A percentile compares a stretch with the other conserved stretches of the same genome.
Conservation (phyloP, 1,139 yeast species). For the Pichia sp. region DNA sequence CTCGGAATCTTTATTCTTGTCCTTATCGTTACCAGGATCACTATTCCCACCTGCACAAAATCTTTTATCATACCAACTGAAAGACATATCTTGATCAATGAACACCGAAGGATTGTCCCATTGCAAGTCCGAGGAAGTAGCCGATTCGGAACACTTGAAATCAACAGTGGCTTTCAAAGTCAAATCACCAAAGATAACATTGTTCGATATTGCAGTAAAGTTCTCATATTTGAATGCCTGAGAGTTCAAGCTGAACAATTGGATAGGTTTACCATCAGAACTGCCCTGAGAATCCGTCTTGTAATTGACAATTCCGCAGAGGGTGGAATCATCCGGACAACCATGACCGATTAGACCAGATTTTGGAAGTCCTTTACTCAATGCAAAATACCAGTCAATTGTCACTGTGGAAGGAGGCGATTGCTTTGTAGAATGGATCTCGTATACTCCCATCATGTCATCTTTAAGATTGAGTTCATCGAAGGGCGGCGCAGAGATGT, state of each 20-base stretch:
- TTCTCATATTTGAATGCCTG: constrained; percentile 30
- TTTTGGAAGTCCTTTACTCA: constrained; percentile 24
- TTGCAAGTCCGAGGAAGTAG: constrained; percentile 30
- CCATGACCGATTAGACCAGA: constrained; percentile 29
- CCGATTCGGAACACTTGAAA: constrained; percentile 38
- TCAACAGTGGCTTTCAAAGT: constrained; percentile 43
- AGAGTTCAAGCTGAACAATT: constrained; percentile 45
- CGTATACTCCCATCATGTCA: constrained; percentile 14
- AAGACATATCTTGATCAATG: constrained; percentile 27
- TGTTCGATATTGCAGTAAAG: constrained; percentile 40
- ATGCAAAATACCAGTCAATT: constrained; percentile 60
- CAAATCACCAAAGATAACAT: constrained; percentile 67
- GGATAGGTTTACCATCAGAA: constrained; percentile 36
- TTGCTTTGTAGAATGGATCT: background rate
- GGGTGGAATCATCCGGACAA: constrained; percentile 64
- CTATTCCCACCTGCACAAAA: constrained; percentile 31
- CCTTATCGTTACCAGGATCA: constrained; percentile 21
- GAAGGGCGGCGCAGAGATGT: constrained; percentile 5
- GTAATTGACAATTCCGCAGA: constrained; percentile 59
- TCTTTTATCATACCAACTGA: constrained; percentile 16
- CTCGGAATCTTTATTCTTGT: constrained; percentile 18
- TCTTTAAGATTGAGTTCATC: constrained; percentile 18
- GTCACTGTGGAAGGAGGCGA: constrained; percentile 77
- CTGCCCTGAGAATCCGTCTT: constrained; percentile 13
- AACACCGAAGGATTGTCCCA: constrained; percentile 29